phyloP scores from a whole-genome alignment of 441 rosid genomes.

The Pelargonium fulgidum region DNA sequence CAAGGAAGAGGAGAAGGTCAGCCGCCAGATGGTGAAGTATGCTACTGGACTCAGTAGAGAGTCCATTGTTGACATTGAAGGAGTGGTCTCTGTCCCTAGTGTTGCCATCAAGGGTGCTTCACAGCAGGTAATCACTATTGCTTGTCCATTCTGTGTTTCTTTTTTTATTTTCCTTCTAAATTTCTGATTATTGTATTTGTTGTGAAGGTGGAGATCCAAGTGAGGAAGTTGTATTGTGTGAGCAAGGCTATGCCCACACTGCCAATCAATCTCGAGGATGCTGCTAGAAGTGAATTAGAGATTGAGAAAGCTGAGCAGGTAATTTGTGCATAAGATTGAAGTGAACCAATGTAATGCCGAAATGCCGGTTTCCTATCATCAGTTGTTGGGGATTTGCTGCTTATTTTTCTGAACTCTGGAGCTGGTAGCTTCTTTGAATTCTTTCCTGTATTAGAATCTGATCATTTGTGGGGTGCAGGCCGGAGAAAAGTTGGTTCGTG shows the following conservation, averaged over 20 bases:
- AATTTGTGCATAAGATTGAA: not conserved
- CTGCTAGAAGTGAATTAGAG: conserved; percentile 69
- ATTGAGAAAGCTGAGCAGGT: conserved; percentile 62
- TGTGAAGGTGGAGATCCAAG: conserved; percentile 51
- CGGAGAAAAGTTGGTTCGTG: conserved; percentile 55
- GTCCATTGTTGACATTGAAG: conserved; percentile 49
- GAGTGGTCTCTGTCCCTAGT: conserved; percentile 45
- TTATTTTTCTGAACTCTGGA: too few species aligned
- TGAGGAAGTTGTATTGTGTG: conserved; percentile 50
- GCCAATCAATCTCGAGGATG: conserved; percentile 70
- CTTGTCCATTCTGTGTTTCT: not conserved
- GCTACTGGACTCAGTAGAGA: conserved; percentile 48
- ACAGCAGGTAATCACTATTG: conserved; percentile 37
- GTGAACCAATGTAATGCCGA: too few species aligned
- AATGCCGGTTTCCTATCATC: too few species aligned
- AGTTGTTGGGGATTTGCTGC: too few species aligned
- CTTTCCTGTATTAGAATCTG: not conserved
- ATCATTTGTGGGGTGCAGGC: conserved; percentile 30
- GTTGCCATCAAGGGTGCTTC: conserved; percentile 53
- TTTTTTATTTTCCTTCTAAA: not conserved
- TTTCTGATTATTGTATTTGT: not conserved
- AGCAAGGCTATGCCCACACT: conserved; percentile 47
- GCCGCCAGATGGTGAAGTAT: conserved; percentile 59
- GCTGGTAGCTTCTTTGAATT: not conserved
- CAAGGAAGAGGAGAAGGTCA: conserved; percentile 35